Percentiles rank a stretch among this genome's conserved stretches.
These are phyloP conservation scores for Phoma herbarum DNA, from an alignment of 2,329 filamentous ascomycete species.

Conservation along the genomic window DNA sequence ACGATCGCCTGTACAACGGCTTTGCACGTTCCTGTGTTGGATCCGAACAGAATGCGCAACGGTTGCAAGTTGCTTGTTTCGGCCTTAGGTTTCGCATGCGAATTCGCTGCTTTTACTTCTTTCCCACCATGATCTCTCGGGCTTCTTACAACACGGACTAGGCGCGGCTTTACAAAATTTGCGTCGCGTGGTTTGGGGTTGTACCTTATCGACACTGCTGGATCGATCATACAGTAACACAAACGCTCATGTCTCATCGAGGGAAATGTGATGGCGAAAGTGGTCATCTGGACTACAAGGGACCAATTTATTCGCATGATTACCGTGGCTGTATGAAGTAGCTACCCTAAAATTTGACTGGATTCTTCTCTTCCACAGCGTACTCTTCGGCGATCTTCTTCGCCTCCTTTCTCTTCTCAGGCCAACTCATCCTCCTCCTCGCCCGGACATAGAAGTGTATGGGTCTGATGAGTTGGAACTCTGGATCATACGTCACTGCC, in stretches of 20 bases:
- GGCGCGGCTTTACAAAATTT: too few species aligned
- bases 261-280: too few species aligned
- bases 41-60: neutral
- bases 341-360: constrained; percentile 1
- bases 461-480: neutral
- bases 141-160: too few species aligned
- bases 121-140: too few species aligned
- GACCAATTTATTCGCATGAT: too few species aligned
- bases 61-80: neutral
- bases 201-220: too few species aligned
- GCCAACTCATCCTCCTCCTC: constrained; percentile 8
- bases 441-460: neutral
- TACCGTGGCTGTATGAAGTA: too few species aligned
- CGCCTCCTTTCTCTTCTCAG: constrained; percentile 16
- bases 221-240: too few species aligned
- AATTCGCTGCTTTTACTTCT: too few species aligned
- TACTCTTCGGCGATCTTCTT: constrained; percentile 28
- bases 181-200: too few species aligned
- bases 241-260: too few species aligned
- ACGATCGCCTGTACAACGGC: neutral
- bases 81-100: neutral
- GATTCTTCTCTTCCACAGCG: constrained; percentile 18
- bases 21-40: neutral
- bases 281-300: too few species aligned
- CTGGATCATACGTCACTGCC: neutral